Conservation (phyloP, 148 eudicot species). For the Rhododendron kiyosumense region DNA sequence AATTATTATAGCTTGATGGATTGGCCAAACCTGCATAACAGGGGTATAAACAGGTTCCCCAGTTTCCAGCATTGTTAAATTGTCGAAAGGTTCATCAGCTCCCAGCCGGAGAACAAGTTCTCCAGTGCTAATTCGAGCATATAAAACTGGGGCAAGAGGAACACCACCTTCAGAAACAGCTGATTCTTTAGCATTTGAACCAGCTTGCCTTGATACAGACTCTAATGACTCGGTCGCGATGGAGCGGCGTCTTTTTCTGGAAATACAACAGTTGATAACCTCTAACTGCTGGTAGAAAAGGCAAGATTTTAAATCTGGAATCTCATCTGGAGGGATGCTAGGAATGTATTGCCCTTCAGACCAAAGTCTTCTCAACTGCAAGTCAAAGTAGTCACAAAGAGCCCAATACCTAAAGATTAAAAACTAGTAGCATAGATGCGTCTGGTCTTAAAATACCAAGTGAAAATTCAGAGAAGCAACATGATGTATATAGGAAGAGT, state of each 20-base stretch:
- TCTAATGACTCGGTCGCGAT: constrained; percentile 62
- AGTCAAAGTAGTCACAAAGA: constrained; percentile 4
- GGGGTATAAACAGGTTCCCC: constrained; percentile 88
- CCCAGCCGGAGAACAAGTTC: constrained; percentile 78
- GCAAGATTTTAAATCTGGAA: constrained; percentile 81
- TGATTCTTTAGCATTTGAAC: constrained; percentile 42
- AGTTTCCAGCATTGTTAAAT: constrained; percentile 76
- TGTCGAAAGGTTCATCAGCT: constrained; percentile 45
- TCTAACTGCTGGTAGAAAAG: constrained; percentile 88
- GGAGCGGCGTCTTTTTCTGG: constrained; percentile 70
- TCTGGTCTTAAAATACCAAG: not conserved
- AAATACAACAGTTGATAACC: constrained; percentile 90
- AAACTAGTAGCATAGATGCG: not conserved
- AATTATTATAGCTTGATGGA: constrained; percentile 2
- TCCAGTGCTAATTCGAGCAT: constrained; percentile 64
- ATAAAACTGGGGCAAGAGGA: constrained; percentile 33
- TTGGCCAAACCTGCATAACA: constrained; percentile 62
- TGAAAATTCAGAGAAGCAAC: not conserved
- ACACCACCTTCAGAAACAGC: constrained; percentile 31
- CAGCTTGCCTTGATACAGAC: constrained; percentile 38
- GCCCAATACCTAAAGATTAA: constrained; percentile 5
- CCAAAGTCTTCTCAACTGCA: constrained; percentile 95
- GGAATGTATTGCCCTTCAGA: constrained; percentile 79
- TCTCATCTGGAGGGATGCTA: constrained; percentile 68
- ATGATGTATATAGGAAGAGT: not conserved